Percentiles rank a stretch among this genome's conserved stretches.
Evolutionary conservation across 345 rosid species (phyloP).

Genomic region (Citrus reticulata): DNA sequence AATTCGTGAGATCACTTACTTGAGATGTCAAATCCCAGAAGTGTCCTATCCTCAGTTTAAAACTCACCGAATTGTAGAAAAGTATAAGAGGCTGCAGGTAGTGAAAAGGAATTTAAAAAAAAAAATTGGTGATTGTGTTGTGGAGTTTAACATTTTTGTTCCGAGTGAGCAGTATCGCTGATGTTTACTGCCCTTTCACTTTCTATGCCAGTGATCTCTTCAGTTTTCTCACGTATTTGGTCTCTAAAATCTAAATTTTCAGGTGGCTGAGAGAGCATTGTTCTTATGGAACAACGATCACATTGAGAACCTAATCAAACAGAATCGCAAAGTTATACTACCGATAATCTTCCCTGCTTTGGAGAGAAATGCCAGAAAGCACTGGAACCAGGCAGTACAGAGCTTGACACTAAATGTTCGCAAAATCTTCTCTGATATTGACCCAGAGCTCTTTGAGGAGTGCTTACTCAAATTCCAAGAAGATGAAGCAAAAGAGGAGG

Average conservation of each 20-base stretch:
- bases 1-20: background rate
- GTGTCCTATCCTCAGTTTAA: background rate
- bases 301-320: conserved; percentile 73
- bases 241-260: conserved; percentile 3
- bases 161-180: background rate
- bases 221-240: background rate
- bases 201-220: background rate
- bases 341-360: conserved; percentile 72
- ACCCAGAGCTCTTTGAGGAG: conserved; percentile 72
- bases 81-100: background rate
- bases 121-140: background rate
- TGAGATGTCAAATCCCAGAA: background rate
- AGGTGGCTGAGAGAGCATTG: conserved; percentile 87
- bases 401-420: conserved; percentile 73
- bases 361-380: conserved; percentile 65
- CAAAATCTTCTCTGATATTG: conserved; percentile 70
- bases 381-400: conserved; percentile 85
- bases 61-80: background rate
- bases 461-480: conserved; percentile 59
- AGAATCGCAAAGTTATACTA: conserved; percentile 64
- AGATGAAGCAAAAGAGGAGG: conserved; percentile 53
- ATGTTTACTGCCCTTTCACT: background rate
- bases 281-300: conserved; percentile 92
- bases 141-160: background rate
- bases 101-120: background rate